phyloP scores from a whole-genome alignment of 495 filamentous ascomycete genomes.

The Endocarpon pusillum region DNA sequence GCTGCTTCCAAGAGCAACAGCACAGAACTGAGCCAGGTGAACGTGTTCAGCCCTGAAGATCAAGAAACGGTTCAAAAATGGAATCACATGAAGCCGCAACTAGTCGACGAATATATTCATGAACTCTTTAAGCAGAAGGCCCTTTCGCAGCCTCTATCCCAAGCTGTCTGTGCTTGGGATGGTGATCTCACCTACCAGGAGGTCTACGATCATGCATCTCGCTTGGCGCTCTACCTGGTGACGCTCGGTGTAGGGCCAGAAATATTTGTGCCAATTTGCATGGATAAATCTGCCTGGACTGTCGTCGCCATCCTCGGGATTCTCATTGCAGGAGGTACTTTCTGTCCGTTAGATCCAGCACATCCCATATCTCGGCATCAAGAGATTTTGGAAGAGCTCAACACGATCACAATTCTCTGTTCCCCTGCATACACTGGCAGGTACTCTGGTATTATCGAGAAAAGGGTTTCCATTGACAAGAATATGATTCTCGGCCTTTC shows the following conservation, averaged over 20 bases:
- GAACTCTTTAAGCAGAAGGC: constrained; percentile 16
- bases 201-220: constrained; percentile 14
- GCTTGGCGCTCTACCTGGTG: constrained; percentile 21
- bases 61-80: constrained; percentile 18
- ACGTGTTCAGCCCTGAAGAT: constrained; percentile 19
- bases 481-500: no score
- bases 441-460: constrained; percentile 17
- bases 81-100: constrained; percentile 15
- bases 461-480: constrained; percentile 21
- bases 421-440: constrained; percentile 16
- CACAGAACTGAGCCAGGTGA: constrained; percentile 7
- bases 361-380: constrained; percentile 32
- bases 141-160: constrained; percentile 15
- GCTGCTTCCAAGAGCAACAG: neutral
- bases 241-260: constrained; percentile 32
- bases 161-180: constrained; percentile 27
- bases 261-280: constrained; percentile 34
- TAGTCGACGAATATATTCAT: constrained; percentile 7
- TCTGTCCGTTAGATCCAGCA: constrained; percentile 39
- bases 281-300: constrained; percentile 39
- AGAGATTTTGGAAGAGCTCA: constrained; percentile 24
- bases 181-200: constrained; percentile 25
- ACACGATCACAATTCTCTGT: constrained; percentile 23
- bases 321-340: constrained; percentile 38
- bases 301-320: constrained; percentile 34